A percentile compares a stretch with the other conserved stretches of the same genome.
Evolutionary conservation across 768 basidiomycete genomes (phyloP).

Genomic region (Macrolepiota albuminosa): DNA sequence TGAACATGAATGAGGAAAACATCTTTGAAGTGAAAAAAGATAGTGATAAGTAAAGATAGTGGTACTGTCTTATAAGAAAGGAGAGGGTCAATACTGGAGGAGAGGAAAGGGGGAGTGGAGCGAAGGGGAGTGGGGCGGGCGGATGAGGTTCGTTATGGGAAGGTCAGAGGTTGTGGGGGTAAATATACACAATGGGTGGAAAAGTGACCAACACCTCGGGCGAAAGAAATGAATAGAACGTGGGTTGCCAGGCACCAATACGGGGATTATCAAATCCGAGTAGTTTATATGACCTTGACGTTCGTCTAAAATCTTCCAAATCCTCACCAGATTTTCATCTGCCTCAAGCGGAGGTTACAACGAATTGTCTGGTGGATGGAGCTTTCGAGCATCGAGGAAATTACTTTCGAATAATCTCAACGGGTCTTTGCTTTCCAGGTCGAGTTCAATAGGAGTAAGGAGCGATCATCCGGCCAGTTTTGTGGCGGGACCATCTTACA

Average conservation of each 20-base stretch:
- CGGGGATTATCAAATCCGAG: neutral
- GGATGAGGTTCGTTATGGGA: slow-evolving; percentile 1
- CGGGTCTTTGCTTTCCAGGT: neutral
- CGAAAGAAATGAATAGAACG: neutral
- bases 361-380: neutral
- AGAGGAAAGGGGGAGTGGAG: neutral
- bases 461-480: neutral
- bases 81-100: neutral
- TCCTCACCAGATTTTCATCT: neutral
- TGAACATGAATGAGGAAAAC: slow-evolving; percentile 5
- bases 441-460: neutral
- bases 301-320: neutral
- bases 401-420: neutral
- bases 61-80: slow-evolving; percentile 2
- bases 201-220: slow-evolving; percentile 5
- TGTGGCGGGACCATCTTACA: neutral
- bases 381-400: neutral
- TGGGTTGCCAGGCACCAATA: slow-evolving; percentile 2
- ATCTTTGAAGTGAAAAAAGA: slow-evolving; percentile 12
- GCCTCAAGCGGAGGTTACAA: neutral
- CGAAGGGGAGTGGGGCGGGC: neutral
- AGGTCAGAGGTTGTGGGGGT: slow-evolving; percentile 1
- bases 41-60: slow-evolving; percentile 13
- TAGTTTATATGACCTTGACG: neutral
- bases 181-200: slow-evolving; percentile 6